A percentile compares a stretch with the other conserved stretches of the same genome.
These are phyloP conservation scores for Mycena kentingensis DNA, from an alignment of 768 basidiomycete genomes.

Conservation along the genomic window DNA sequence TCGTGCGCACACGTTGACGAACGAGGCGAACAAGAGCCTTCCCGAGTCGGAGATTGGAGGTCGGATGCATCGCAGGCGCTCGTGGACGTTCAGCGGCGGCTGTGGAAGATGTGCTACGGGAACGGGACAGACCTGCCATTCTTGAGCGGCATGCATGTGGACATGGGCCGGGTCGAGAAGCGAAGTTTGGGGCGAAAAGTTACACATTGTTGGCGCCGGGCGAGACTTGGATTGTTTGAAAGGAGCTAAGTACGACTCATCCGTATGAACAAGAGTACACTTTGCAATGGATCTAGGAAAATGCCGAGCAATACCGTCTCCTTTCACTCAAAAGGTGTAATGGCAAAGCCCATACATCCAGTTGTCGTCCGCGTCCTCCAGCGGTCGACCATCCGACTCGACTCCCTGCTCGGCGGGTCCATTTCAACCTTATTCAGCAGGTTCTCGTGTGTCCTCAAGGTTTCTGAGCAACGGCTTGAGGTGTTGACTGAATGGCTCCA, in stretches of 20 bases:
- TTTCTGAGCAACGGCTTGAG: constrained; percentile 51
- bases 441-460: constrained; percentile 41
- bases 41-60: constrained; percentile 74
- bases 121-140: constrained; percentile 27
- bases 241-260: too few species aligned
- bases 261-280: not conserved
- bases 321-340: not conserved
- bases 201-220: constrained; percentile 69
- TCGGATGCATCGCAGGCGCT: constrained; percentile 64
- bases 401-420: constrained; percentile 2
- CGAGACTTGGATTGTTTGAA: constrained; percentile 59
- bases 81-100: constrained; percentile 47
- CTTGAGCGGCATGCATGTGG: constrained; percentile 70
- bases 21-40: constrained; percentile 54
- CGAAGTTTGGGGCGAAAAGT: constrained; percentile 56
- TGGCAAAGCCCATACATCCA: constrained; percentile 6
- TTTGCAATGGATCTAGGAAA: not conserved
- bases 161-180: constrained; percentile 45
- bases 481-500: constrained; percentile 39
- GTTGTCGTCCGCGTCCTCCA: constrained; percentile 1
- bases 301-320: not conserved
- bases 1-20: constrained; percentile 68
- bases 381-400: constrained; percentile 11
- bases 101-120: constrained; percentile 30
- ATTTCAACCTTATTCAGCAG: not conserved